phyloP scores from a whole-genome alignment of 2,329 filamentous ascomycete genomes.

The Xylaria sp. region DNA sequence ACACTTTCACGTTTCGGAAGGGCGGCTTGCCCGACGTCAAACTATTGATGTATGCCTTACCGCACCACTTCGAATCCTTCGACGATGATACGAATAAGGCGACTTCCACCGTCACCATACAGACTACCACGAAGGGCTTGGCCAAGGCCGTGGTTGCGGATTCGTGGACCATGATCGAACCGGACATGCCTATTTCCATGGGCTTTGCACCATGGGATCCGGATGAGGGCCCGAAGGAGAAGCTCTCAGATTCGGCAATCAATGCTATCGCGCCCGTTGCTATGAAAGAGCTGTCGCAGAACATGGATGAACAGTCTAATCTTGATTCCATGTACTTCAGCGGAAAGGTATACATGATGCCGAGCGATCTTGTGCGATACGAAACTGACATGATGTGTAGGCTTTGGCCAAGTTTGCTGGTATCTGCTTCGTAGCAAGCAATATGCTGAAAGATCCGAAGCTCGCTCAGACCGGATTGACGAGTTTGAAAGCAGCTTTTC shows the following conservation, averaged over 20 bases:
- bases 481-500: slow-evolving; percentile 62
- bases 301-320: slow-evolving; percentile 68
- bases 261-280: slow-evolving; percentile 57
- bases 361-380: not conserved
- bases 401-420: slow-evolving; percentile 70
- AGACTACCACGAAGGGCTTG: slow-evolving; percentile 79
- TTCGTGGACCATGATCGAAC: slow-evolving; percentile 73
- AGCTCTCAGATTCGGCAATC: slow-evolving; percentile 51
- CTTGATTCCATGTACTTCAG: slow-evolving; percentile 88
- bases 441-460: slow-evolving; percentile 54
- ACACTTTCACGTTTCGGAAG: slow-evolving; percentile 69
- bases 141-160: slow-evolving; percentile 67
- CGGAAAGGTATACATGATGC: slow-evolving; percentile 57
- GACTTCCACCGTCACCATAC: slow-evolving; percentile 54
- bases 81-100: slow-evolving; percentile 49
- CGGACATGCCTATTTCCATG: slow-evolving; percentile 65
- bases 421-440: slow-evolving; percentile 59
- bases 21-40: slow-evolving; percentile 54
- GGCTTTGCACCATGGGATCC: slow-evolving; percentile 75
- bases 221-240: slow-evolving; percentile 40
- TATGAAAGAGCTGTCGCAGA: slow-evolving; percentile 66
- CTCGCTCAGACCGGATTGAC: slow-evolving; percentile 54
- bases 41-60: slow-evolving; percentile 80
- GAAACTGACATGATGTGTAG: slow-evolving; percentile 31
- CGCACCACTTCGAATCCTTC: slow-evolving; percentile 79